Evolutionary conservation across 1,284 basidiomycete genomes (phyloP), one percentile per base, ranked within the genome.

Genomic region (Microbotryomycetes sp.): DNA sequence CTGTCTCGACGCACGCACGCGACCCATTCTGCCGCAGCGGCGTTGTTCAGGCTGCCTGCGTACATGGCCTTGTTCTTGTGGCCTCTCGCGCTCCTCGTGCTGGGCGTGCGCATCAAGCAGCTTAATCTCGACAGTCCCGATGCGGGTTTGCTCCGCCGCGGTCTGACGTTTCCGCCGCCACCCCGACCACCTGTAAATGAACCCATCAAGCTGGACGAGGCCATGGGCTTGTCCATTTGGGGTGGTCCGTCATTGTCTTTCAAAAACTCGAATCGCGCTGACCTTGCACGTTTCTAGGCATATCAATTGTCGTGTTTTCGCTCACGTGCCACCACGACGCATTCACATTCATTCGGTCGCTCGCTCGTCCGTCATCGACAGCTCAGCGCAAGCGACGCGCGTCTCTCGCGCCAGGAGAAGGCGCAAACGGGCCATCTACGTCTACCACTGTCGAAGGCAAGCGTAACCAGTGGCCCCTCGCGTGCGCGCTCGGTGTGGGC

Each of bases 381-480:
- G 45, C 57, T 5, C 21, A 27, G 21, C 21, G 21, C 48, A 23
- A 21, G 21, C 48, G 48, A 27, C 48, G 48, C 11, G 15, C 27
- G 21, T 50, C 48, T 9, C 48, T 50, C 48, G 27, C 48, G 21
- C 48, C 48, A 23, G 48, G 21, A 21, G 21, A 23, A 21, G 48
- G 15, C 48, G 48, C 48, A 21, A 27, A 27, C 48, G 48, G 27
- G 21, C 41, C 41, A 13, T 41, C 35, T 18, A 11, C 35, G 18
- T 41, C 35, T 11, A 41, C 35, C 11, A 11, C 35, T 41, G 35
- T 41, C 35, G 35, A 54, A 29, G 58, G 45, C 30, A 53, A 54
- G 51, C 41, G 71, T n/a, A 71, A 72, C 51, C 64, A 68, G 46
- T 72, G 68, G 69, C 71, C 71, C 11, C 58, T 67, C 18, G 71